These are phyloP conservation scores for Yarrowia osloensis DNA, from an alignment of 805 yeast species.

Conservation along the genomic window DNA sequence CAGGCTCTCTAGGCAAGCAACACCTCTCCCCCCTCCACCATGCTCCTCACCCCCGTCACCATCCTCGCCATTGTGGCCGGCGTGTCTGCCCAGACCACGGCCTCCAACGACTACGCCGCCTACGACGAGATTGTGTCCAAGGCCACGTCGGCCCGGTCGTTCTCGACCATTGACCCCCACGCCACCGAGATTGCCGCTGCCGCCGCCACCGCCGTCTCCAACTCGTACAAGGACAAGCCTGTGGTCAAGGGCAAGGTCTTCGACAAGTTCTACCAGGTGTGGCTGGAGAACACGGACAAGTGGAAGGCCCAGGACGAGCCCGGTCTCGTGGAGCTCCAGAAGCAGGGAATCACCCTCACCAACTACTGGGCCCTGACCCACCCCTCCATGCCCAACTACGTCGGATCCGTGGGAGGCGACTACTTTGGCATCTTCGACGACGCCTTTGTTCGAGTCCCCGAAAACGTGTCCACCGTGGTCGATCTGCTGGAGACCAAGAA, in stretches of 20 bases:
- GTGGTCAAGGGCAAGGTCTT: slow-evolving; percentile 47
- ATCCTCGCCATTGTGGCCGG: slow-evolving; percentile 18
- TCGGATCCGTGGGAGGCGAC: slow-evolving; percentile 55
- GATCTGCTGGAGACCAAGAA: slow-evolving; percentile 51
- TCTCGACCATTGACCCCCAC: slow-evolving; percentile 38
- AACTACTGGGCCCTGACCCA: slow-evolving; percentile 57
- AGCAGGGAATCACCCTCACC: slow-evolving; percentile 50
- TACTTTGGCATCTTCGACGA: slow-evolving; percentile 53
- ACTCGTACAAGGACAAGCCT: slow-evolving; percentile 40
- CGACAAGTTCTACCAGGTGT: slow-evolving; percentile 49
- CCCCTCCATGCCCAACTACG: slow-evolving; percentile 58
- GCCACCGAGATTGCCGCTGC: slow-evolving; percentile 41
- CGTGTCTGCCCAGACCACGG: slow-evolving; percentile 27
- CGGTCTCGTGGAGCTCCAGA: slow-evolving; percentile 48
- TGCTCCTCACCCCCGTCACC: background rate
- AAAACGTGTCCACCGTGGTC: slow-evolving; percentile 51
- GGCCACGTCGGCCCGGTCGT: slow-evolving; percentile 1
- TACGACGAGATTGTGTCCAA: slow-evolving; percentile 18
- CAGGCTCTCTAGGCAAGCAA: background rate
- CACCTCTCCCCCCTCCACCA: background rate
- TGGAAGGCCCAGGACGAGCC: slow-evolving; percentile 52
- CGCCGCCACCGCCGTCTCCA: slow-evolving; percentile 43
- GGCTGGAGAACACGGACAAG: slow-evolving; percentile 56
- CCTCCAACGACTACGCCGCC: slow-evolving; percentile 21
- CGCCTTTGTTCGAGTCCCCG: slow-evolving; percentile 50